Evolutionary conservation across 768 basidiomycete genomes (phyloP), one percentile per base, ranked within the genome.

Genomic region (Xerocomus spinulosus): DNA sequence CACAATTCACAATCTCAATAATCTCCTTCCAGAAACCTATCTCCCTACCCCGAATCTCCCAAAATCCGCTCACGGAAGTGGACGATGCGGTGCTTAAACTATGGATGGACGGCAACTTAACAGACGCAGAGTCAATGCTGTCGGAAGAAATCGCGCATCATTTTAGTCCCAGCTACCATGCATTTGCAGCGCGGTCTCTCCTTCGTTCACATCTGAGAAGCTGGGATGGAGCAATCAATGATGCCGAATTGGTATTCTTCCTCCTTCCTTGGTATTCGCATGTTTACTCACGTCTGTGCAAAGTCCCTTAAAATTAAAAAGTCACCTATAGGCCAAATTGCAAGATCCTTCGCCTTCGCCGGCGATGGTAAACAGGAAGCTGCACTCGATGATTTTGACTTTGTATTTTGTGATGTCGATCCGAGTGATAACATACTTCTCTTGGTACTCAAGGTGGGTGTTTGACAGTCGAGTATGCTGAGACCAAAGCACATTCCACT

Each of bases 1-100:
- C 26, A 33, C 44, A 17, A 13, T 53, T 14, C 36, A 49, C 25
- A 26, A 18, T 36, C 48, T 49, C 21, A 32, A 21, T 29, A 24
- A 26, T 20, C 9, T 32, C 21, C 44, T 53, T 30, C 52, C 44
- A 1, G n/a, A n/a, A 29, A 21, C 18, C 8, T 53, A 53, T 29
- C 14, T 42, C 28, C 7, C 3, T 9, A 5, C 14, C 24, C 26
- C 24, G 5, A 24, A 2, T 46, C 12, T 30, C 45, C 17, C 37
- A 29, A n/a, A 13, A 38, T 30, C 45, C 29, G 9, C 45, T 46
- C 21, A 20, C 39, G n/a, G 15, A 39, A 39, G 10, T 46, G 21
- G 13, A n/a, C 9, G 29, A 46, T 8, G 8, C 15, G 12, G 37
- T 32, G 12, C 21, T 46, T 4, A n/a, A 46, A 9, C 17, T 9